Evolutionary conservation across 164 flowering plant species (phyloP), one percentile per base, ranked within the genome.

Genomic region (Berberis vulgaris): DNA sequence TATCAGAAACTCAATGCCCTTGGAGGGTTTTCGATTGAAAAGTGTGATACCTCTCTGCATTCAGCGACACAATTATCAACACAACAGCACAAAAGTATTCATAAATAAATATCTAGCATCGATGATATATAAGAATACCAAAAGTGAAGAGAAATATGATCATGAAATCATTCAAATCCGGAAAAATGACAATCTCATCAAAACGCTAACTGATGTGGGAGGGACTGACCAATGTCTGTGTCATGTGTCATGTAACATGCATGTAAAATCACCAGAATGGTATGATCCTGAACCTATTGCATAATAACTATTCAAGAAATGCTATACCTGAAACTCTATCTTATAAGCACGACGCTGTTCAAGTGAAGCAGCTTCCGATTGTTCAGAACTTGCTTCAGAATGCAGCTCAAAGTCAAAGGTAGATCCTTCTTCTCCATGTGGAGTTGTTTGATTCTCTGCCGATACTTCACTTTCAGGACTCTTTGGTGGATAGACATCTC

Each of bases 281-380:
- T 52, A 66, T 4, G 43, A 41, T 52, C 7, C 50, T 7, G 42
- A 60, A 26, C 12, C 52, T 60, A 61, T 45, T 13, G 41, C n/a
- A 67, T n/a, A 41, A 7, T 13, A 63, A 53, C 60, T 45, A 13
- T 45, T 64, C 9, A 12, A 54, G 61, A 46, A 62, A 61, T 64
- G 44, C 4, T 49, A 53, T 60, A 89, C 99, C 99, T 87, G 97
- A 55, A 89, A 71, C 77, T 95, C 97, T 53, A 91, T 77, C 71
- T 95, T 95, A 73, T 85, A 86, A 59, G 97, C 86, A 67, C 97
- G 83, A 4, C 99, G 91, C 63, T 91, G 99, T 80, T 95, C 99
- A 91, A 91, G 57, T 87, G 97, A 67, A 95, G 85, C 45, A 97
- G 97, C 76, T 95, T 91, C 74, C 94, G 69, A 72, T 91, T 95